A percentile compares a stretch with the other conserved stretches of the same genome.
Conservation (phyloP, 2,329 filamentous ascomycete species). For the Cladosporium sp. region DNA sequence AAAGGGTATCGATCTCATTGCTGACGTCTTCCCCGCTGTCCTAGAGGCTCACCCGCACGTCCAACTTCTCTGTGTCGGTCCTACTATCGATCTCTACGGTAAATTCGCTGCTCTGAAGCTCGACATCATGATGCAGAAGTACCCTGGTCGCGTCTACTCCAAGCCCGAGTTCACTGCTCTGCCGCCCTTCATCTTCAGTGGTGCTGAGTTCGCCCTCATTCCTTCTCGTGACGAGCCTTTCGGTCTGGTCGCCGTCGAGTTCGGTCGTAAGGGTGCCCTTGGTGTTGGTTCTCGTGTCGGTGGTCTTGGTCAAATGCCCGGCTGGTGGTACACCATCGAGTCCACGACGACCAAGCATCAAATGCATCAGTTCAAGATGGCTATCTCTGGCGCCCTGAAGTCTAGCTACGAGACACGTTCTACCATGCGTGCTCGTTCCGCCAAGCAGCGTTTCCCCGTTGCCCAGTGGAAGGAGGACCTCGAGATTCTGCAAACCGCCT, state of each 20-base stretch:
- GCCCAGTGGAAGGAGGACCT: conserved; percentile 61
- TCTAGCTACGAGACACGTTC: conserved; percentile 52
- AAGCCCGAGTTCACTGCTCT: conserved; percentile 62
- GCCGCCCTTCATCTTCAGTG: conserved; percentile 61
- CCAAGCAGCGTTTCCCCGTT: conserved; percentile 61
- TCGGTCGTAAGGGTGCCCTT: conserved; percentile 61
- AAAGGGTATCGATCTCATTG: conserved; percentile 63
- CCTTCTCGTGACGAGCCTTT: conserved; percentile 65
- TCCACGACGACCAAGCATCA: conserved; percentile 58
- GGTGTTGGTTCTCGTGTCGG: conserved; percentile 61
- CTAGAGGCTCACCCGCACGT: conserved; percentile 54
- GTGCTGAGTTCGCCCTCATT: conserved; percentile 62
- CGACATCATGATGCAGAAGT: conserved; percentile 57
- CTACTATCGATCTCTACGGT: conserved; percentile 62
- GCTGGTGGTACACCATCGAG: conserved; percentile 66
- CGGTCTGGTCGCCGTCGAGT: conserved; percentile 62
- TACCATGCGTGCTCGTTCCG: conserved; percentile 59
- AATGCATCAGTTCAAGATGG: conserved; percentile 58
- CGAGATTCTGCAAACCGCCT: conserved; percentile 54
- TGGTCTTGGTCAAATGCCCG: conserved; percentile 64
- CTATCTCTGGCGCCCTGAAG: conserved; percentile 55
- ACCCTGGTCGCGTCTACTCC: conserved; percentile 60
- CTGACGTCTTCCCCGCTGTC: conserved; percentile 59
- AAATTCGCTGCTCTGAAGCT: conserved; percentile 63
- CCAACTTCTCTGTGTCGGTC: conserved; percentile 58